phyloP scores from a whole-genome alignment of 2,329 filamentous ascomycete genomes.

The Immersiporthe knoxdaviesiana region DNA sequence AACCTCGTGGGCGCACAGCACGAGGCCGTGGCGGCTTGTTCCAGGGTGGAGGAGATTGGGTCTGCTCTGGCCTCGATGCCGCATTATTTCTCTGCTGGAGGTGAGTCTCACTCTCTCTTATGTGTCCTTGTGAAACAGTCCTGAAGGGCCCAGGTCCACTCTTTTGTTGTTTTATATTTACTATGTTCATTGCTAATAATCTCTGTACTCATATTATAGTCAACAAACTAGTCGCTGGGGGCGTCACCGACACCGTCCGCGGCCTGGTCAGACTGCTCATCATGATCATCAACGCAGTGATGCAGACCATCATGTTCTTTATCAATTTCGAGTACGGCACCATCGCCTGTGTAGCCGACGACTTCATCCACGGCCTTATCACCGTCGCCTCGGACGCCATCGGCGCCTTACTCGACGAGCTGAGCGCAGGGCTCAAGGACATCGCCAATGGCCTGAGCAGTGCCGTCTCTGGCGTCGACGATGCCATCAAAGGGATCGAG shows the following conservation, averaged over 20 bases:
- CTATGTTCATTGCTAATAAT: neutral
- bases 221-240: constrained; percentile 80
- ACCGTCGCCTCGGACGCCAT: constrained; percentile 61
- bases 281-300: constrained; percentile 79
- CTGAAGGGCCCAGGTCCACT: too few relatives aligned
- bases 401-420: constrained; percentile 47
- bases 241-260: constrained; percentile 78
- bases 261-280: constrained; percentile 79
- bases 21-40: constrained; percentile 87
- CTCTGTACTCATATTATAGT: constrained; percentile 45
- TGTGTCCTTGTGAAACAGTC: too few relatives aligned
- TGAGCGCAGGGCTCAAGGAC: constrained; percentile 55
- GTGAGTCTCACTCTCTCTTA: neutral
- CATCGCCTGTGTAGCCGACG: constrained; percentile 85
- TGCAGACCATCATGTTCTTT: constrained; percentile 87
- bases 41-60: constrained; percentile 87
- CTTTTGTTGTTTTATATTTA: neutral
- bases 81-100: constrained; percentile 83
- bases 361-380: constrained; percentile 78
- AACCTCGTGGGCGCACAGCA: constrained; percentile 76
- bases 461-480: constrained; percentile 55
- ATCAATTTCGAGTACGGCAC: constrained; percentile 91
- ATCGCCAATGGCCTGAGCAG: constrained; percentile 57
- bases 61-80: constrained; percentile 98
- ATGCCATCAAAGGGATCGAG: constrained; percentile 57